Evolutionary conservation across 352 stramenopile genomes (phyloP).

Genomic region (Thalassiosira mediterranea): DNA sequence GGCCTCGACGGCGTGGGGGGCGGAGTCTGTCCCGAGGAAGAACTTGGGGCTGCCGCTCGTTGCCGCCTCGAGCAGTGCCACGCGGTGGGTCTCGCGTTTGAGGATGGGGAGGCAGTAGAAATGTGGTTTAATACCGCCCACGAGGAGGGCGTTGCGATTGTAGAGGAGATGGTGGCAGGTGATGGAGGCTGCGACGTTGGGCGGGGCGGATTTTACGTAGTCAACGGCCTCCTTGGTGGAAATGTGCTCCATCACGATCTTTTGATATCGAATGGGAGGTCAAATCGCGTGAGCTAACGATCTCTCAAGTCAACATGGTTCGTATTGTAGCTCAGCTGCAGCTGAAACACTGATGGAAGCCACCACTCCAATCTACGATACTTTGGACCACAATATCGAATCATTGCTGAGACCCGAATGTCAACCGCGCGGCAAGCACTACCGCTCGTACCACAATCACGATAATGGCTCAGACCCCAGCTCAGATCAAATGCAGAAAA

Average conservation of each 20-base stretch:
- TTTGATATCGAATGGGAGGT: too few relatives aligned
- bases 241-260: constrained; percentile 99
- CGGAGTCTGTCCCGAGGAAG: constrained; percentile 98
- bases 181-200: constrained; percentile 96
- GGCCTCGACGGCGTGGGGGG: constrained; percentile 90
- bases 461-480: too few relatives aligned
- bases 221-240: constrained; percentile 95
- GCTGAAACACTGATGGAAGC: too few relatives aligned
- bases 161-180: constrained; percentile 99
- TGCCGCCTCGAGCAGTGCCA: constrained; percentile 89
- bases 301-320: too few relatives aligned
- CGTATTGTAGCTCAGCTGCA: too few relatives aligned
- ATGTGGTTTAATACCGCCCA: constrained; percentile 95
- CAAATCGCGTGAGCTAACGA: too few relatives aligned
- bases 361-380: too few relatives aligned
- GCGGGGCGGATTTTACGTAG: constrained; percentile 89
- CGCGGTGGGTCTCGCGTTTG: constrained; percentile 90
- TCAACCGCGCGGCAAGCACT: too few relatives aligned
- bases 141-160: constrained; percentile 93
- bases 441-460: too few relatives aligned
- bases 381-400: too few relatives aligned
- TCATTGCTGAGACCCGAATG: too few relatives aligned
- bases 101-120: constrained; percentile 99
- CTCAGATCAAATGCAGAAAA: too few relatives aligned
- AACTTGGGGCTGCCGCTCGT: constrained; percentile 94